phyloP scores from a whole-genome alignment of 805 yeast species.

The Starmera quercuum region DNA sequence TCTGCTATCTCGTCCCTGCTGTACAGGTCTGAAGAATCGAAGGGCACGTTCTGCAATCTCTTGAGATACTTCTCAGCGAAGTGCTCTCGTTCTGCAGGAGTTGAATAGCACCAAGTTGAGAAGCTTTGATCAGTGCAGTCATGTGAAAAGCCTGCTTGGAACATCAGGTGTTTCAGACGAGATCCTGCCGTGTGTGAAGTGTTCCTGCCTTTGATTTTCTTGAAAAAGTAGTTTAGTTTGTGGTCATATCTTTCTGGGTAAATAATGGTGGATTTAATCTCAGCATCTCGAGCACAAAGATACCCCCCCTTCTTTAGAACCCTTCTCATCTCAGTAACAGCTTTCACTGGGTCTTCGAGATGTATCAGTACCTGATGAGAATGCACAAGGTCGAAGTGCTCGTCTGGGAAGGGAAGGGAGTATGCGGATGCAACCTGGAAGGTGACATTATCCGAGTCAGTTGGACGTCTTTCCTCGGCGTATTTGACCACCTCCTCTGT shows the following conservation, averaged over 20 bases:
- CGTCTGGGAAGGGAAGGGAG: conserved; percentile 25
- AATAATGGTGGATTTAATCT: conserved; percentile 11
- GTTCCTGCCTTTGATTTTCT: neutral
- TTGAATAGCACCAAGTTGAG: neutral
- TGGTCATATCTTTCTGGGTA: conserved; percentile 15
- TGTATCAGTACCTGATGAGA: conserved; percentile 33
- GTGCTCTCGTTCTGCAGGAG: neutral
- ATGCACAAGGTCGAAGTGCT: conserved; percentile 31
- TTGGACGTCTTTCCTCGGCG: conserved; percentile 8
- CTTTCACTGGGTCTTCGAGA: conserved; percentile 24
- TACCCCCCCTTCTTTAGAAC: conserved; percentile 27
- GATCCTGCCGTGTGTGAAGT: neutral
- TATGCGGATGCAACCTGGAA: conserved; percentile 22
- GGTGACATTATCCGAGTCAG: neutral
- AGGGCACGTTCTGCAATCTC: neutral
- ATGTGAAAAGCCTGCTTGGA: neutral
- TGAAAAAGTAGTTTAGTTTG: neutral
- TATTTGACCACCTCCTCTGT: conserved; percentile 22
- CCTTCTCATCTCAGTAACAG: conserved; percentile 27
- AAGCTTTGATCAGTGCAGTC: neutral
- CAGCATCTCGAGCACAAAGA: conserved; percentile 28
- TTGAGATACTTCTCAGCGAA: neutral
- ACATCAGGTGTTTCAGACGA: neutral
- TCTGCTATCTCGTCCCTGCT: neutral
- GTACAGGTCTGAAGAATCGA: neutral